Evolutionary conservation across 108 stramenopile genomes (phyloP).

Genomic region (Cyclostephanos tholiformis): DNA sequence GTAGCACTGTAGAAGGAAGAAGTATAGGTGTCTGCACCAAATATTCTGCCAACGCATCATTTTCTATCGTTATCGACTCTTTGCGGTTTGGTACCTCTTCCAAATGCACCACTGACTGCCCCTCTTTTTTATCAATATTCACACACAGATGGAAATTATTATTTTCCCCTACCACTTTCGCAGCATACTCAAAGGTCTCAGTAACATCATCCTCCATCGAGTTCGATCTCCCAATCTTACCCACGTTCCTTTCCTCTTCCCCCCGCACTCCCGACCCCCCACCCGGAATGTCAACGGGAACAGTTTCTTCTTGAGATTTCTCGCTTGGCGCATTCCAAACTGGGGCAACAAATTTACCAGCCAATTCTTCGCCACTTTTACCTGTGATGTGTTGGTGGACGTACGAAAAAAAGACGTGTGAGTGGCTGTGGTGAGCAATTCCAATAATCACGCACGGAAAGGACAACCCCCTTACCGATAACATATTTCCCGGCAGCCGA

Average conservation of each 20-base stretch:
- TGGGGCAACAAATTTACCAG: neutral
- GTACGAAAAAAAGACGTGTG: neutral
- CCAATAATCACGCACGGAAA: neutral
- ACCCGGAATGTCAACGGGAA: neutral
- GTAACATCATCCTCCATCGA: constrained; percentile 13
- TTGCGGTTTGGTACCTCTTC: neutral
- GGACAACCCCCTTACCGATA: neutral
- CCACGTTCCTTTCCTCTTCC: neutral
- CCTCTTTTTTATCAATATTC: constrained; percentile 1
- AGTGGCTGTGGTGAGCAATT: neutral
- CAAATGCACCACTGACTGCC: neutral
- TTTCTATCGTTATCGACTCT: neutral
- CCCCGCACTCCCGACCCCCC: neutral
- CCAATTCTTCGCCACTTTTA: constrained; percentile 10
- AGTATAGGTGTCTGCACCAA: neutral
- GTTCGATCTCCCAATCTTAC: neutral
- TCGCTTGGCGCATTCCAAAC: neutral
- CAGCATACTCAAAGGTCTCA: neutral
- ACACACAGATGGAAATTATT: neutral
- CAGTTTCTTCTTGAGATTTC: constrained; percentile 3
- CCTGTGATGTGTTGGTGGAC: neutral
- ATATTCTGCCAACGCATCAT: neutral
- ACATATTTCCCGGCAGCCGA: neutral
- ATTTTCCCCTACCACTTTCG: neutral
- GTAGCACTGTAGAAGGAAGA: too few relatives aligned